Evolutionary conservation across 1,284 basidiomycete species (phyloP), one percentile per base, ranked within the genome.

Genomic region (Leccinum insolens): DNA sequence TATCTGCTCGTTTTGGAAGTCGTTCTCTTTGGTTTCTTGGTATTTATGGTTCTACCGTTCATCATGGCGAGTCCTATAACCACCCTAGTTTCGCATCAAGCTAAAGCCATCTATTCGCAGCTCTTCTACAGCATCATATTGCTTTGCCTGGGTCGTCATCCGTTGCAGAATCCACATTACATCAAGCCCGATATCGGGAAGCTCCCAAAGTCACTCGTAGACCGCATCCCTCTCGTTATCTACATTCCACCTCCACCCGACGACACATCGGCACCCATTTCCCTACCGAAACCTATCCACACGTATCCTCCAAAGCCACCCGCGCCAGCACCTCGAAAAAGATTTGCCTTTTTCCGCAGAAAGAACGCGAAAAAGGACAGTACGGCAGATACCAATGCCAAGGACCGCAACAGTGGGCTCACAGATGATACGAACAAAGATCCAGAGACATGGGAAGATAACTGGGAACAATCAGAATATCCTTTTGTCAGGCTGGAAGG

Each of bases 171-270:
- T 69, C 88, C 88, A 8, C 83, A 85, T 66, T 82, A 86, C 75
- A 91, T 93, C 75, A 89, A 88, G 67, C 92, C 91, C 12, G 91
- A 93, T 65, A 86, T 94, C 58, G 89, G 87, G 6, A 93, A 93
- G 74, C 80, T 94, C 7, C 81, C 91, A 0, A 88, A 87, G 72
- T 80, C 85, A 4, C 79, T 89, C 8, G 92, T 94, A 34, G 89
- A 94, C 65, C 84, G 84, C 64, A 94, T 94, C 58, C 92, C 92
- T 1, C 84, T 94, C 39, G 92, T 94, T 34, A 85, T 92, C 66
- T 94, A 93, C 79, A 94, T 94, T 61, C 92, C 92, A 2, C 85
- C 91, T 0, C 90, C 92, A 4, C 90, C 90, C 2, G 86, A 88
- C 65, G 83, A 81, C 31, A 73, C 80, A 17, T 76, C 76, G 28